phyloP scores from a whole-genome alignment of 2,329 filamentous ascomycete genomes.

The Diplodia mutila region DNA sequence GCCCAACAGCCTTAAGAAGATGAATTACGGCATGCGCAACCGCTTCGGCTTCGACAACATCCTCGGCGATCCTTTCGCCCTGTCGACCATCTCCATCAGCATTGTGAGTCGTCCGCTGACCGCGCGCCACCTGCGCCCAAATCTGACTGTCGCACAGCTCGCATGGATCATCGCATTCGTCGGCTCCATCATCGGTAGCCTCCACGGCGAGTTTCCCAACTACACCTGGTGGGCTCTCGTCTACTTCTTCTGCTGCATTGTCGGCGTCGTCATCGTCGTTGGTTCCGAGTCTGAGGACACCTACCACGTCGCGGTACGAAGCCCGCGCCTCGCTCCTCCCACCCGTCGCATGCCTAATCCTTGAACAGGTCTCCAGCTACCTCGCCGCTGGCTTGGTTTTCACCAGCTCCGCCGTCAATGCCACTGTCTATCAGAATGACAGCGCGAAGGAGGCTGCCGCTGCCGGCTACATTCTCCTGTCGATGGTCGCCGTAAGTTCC shows the following conservation, averaged over 20 bases:
- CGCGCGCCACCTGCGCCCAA: conserved; percentile 25
- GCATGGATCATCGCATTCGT: conserved; percentile 95
- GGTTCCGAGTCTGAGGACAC: conserved; percentile 82
- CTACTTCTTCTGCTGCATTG: conserved; percentile 82
- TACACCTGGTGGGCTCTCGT: conserved; percentile 92
- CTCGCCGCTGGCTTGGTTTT: conserved; percentile 81
- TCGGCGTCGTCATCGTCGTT: conserved; percentile 79
- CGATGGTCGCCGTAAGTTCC: conserved; percentile 81
- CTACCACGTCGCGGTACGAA: conserved; percentile 78
- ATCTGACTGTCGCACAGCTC: conserved; percentile 61
- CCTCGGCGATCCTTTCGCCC: conserved; percentile 91
- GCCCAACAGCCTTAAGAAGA: conserved; percentile 73
- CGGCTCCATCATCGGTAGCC: conserved; percentile 74
- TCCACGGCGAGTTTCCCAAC: conserved; percentile 68
- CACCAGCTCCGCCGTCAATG: conserved; percentile 83
- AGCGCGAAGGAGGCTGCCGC: conserved; percentile 81
- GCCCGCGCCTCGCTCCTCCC: background rate
- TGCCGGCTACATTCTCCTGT: conserved; percentile 90
- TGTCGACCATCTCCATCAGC: conserved; percentile 90
- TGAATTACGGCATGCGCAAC: conserved; percentile 62
- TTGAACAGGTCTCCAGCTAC: conserved; percentile 75
- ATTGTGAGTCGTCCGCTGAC: conserved; percentile 64
- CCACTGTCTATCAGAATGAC: conserved; percentile 75
- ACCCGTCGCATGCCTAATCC: conserved; percentile 28
- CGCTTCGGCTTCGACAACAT: conserved; percentile 83